Evolutionary conservation across 2,329 filamentous ascomycete genomes (phyloP), one percentile per base, ranked within the genome.

Genomic region (Phaeosphaeriaceae sp.): DNA sequence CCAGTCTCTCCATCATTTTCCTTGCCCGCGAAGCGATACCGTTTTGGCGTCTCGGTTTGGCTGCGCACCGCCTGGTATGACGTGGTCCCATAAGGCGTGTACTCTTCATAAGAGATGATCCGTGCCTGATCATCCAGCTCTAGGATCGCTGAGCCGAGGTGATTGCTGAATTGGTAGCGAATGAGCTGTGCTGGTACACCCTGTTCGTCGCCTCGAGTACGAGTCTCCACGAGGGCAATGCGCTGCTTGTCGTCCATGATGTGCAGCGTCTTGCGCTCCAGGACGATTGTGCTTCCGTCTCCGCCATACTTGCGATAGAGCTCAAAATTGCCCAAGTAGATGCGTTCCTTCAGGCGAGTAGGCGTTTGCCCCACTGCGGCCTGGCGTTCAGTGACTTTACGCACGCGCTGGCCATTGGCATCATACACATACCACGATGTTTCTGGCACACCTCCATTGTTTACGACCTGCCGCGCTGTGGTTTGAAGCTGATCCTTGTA

Each of bases 81-180:
- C 5, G 61, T 52, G 13, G n/a, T 21, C 1, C 70, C 70, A 42
- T 53, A 73, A 4, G 70, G 63, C 2, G 49, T 52, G 42, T 67
- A 72, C 48, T 73, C 70, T 35, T 72, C 66, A 37, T 66, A 68
- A 3, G 66, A 66, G 5, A 71, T 38, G 15, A 71, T 23, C 4
- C 57, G 37, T 13, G 28, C 63, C 1, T 59, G 13, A 6, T 62
- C 50, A 42, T 68, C 67, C 1, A 66, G 26, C 48, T 73, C 67
- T 1, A 71, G 12, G 11, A 16, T 8, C 8, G 21, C 5, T 8
- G 21, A 23, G 21, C 11, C 9, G 18, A 8, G 32, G 21, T 1
- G 47, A 48, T 17, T 18, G 43, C 47, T 28, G 39, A 56, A 4
- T 48, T 46, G n/a, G 29, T 23, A n/a, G 38, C 41, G 38, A 16